A percentile compares a stretch with the other conserved stretches of the same genome.
phyloP scores from a whole-genome alignment of 2,329 filamentous ascomycete species.

The Colletotrichum graminicola region DNA sequence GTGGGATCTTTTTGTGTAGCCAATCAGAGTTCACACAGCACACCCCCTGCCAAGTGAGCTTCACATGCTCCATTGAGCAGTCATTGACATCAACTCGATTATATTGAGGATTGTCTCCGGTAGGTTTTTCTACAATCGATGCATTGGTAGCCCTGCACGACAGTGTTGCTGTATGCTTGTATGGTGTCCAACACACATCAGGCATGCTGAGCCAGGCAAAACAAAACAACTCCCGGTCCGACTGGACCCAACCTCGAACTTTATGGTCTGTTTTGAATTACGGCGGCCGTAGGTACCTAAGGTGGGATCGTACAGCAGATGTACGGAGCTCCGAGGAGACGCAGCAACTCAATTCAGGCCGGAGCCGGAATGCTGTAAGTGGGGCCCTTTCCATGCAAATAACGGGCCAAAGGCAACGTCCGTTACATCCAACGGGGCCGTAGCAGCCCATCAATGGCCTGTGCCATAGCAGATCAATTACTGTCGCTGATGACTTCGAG shows the following conservation, averaged over 20 bases:
- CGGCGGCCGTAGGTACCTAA: not conserved
- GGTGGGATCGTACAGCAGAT: constrained; percentile 2
- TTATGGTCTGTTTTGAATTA: not conserved
- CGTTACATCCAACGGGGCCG: not conserved
- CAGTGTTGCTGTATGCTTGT: not conserved
- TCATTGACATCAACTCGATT: not conserved
- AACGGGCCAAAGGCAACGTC: not conserved
- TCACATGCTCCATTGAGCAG: not conserved
- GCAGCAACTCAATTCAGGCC: not conserved
- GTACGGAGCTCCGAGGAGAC: not conserved
- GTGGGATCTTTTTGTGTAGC: not conserved
- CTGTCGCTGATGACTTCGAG: not conserved
- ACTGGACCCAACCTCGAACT: too few species aligned
- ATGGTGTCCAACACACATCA: too few species aligned
- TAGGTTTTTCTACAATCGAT: not conserved
- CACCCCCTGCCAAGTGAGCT: constrained; percentile 13
- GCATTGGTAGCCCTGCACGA: not conserved
- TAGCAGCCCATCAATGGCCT: not conserved
- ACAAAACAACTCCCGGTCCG: not conserved
- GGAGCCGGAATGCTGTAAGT: constrained; percentile 1
- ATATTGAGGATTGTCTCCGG: not conserved
- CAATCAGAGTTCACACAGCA: constrained; percentile 24
- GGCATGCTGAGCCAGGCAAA: not conserved
- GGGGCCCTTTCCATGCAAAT: not conserved
- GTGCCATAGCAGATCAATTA: too few species aligned